These are phyloP conservation scores for Pseudogymnoascus pannorum DNA, from an alignment of 2,329 filamentous ascomycete species.

Conservation along the genomic window DNA sequence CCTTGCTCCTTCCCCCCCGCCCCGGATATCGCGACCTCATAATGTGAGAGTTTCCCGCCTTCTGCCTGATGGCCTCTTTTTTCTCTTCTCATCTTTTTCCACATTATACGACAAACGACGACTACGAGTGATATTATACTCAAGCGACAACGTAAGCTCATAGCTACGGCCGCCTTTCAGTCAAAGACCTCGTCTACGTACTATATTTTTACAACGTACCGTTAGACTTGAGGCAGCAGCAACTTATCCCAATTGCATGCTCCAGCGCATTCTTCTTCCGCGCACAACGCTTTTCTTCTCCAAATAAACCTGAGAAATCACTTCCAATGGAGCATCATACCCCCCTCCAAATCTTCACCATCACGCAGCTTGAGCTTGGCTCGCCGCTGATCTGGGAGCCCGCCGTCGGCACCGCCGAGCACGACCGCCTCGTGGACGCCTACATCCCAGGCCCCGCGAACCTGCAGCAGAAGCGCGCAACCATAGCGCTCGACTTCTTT, in stretches of 20 bases:
- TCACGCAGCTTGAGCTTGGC: slow-evolving; percentile 52
- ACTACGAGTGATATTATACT: neutral
- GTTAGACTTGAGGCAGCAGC: neutral
- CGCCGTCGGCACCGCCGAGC: slow-evolving; percentile 53
- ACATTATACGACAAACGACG: neutral
- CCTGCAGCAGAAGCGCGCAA: slow-evolving; percentile 51
- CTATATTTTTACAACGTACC: slow-evolving; percentile 4
- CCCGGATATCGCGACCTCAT: neutral
- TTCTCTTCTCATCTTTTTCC: neutral
- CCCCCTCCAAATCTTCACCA: slow-evolving; percentile 29
- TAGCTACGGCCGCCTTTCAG: neutral
- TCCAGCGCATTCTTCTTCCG: neutral
- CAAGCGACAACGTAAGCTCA: neutral
- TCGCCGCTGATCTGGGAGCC: slow-evolving; percentile 58
- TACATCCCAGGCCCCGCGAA: slow-evolving; percentile 47
- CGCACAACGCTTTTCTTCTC: neutral
- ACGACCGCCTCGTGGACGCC: slow-evolving; percentile 52
- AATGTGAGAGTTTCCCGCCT: slow-evolving; percentile 1
- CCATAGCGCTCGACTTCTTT: slow-evolving; percentile 52
- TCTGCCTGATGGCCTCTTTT: slow-evolving; percentile 1
- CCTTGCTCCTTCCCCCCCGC: neutral
- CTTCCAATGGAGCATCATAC: neutral
- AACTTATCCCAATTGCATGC: neutral
- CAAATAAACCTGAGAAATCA: neutral
- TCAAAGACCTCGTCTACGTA: slow-evolving; percentile 4